phyloP scores from a whole-genome alignment of 2,329 filamentous ascomycete genomes.

The Microdochium paspali region DNA sequence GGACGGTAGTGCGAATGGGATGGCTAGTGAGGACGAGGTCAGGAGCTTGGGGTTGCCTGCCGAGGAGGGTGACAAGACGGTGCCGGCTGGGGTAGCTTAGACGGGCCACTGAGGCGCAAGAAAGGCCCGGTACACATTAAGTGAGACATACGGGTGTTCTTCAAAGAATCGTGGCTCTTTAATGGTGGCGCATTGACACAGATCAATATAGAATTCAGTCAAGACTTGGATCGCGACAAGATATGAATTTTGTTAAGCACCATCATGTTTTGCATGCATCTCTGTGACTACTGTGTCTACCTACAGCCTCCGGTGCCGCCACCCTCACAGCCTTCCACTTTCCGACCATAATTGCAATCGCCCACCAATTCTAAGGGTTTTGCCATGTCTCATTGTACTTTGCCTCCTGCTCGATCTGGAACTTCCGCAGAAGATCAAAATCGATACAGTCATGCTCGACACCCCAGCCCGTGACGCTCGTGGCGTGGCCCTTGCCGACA shows the following conservation, averaged over 20 bases:
- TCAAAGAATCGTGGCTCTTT: too few species aligned
- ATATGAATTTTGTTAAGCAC: too few species aligned
- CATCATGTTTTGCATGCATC: too few species aligned
- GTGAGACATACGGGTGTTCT: too few species aligned
- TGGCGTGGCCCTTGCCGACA: background rate
- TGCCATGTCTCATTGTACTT: conserved; percentile 1
- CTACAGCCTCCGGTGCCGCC: too few species aligned
- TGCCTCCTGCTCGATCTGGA: conserved; percentile 2
- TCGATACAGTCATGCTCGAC: conserved; percentile 2
- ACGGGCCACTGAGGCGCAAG: background rate
- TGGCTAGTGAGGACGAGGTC: background rate
- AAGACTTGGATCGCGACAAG: too few species aligned
- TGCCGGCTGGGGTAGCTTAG: background rate
- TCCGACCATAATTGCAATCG: background rate
- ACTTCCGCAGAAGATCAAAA: background rate
- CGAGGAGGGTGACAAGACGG: background rate
- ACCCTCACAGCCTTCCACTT: background rate
- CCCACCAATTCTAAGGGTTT: background rate
- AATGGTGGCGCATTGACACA: too few species aligned
- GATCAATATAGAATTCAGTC: too few species aligned
- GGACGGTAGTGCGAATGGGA: background rate
- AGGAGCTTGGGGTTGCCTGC: background rate
- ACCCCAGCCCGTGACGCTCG: conserved; percentile 1
- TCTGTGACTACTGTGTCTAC: too few species aligned
- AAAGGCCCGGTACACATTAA: too few species aligned